Evolutionary conservation across 139 green algal species (phyloP).

Genomic region (Yamagishiella unicocca): DNA sequence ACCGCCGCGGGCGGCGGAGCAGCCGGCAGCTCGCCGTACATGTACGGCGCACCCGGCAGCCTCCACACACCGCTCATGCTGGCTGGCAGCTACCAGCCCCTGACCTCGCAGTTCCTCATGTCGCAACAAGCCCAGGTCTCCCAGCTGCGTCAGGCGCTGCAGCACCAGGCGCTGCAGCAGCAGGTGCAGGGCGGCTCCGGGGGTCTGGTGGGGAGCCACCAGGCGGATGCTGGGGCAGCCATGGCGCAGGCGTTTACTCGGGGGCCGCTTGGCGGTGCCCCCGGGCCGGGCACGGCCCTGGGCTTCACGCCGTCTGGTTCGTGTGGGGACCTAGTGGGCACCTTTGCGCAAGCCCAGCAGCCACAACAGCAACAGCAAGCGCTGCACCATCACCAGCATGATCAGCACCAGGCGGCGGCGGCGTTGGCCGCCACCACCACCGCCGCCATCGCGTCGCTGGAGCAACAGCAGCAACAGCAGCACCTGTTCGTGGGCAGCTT

Average conservation of each 20-base stretch:
- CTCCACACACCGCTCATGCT: constrained; percentile 15
- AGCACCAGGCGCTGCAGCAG: not conserved
- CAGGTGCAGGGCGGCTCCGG: too few species aligned
- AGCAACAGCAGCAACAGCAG: constrained; percentile 29
- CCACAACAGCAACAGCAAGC: not conserved
- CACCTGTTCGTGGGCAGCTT: constrained; percentile 24
- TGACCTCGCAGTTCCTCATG: not conserved
- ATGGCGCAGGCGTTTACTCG: too few species aligned
- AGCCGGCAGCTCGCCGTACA: not conserved
- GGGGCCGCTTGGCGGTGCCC: too few species aligned
- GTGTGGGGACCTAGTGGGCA: too few species aligned
- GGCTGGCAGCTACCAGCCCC: constrained; percentile 41
- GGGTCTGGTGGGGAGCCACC: too few species aligned
- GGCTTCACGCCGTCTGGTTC: too few species aligned
- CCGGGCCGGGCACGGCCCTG: too few species aligned
- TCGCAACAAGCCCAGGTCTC: not conserved
- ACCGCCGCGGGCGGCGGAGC: not conserved
- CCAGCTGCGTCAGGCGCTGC: not conserved
- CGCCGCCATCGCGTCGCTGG: not conserved
- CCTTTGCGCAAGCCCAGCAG: not conserved
- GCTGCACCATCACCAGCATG: not conserved
- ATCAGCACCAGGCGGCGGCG: not conserved
- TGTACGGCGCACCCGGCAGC: constrained; percentile 25
- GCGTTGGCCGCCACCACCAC: not conserved
- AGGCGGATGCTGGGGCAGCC: too few species aligned